Evolutionary conservation across 2,329 filamentous ascomycete species (phyloP).

Genomic region (Botrytis pseudocinerea): DNA sequence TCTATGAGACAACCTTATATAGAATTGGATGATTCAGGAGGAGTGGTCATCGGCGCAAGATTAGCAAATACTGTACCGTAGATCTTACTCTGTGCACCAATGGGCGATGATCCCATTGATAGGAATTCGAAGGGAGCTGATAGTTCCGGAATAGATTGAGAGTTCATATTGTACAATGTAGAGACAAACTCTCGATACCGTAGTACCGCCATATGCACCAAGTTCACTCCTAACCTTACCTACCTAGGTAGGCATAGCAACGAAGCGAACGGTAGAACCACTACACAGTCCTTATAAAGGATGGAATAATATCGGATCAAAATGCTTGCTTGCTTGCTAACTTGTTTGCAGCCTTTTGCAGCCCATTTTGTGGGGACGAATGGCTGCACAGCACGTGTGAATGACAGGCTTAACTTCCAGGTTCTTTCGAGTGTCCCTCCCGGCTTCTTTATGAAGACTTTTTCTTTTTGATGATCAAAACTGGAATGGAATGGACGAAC

Average conservation of each 20-base stretch:
- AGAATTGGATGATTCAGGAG: not conserved
- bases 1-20: not conserved
- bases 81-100: not conserved
- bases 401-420: not conserved
- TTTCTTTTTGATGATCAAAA: not conserved
- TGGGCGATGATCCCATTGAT: not conserved
- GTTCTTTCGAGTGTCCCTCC: not conserved
- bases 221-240: not conserved
- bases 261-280: not conserved
- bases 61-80: not conserved
- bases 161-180: not conserved
- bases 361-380: not conserved
- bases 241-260: not conserved
- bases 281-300: not conserved
- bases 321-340: slow-evolving; percentile 13
- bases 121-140: not conserved
- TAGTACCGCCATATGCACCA: not conserved
- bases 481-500: not conserved
- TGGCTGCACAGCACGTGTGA: slow-evolving; percentile 10
- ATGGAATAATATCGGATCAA: not conserved
- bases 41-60: not conserved
- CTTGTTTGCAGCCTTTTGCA: slow-evolving; percentile 7
- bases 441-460: not conserved
- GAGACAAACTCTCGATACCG: not conserved
- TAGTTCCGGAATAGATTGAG: not conserved